phyloP scores from a whole-genome alignment of 176 grass and related monocot genomes.

The Oryza brachyantha region DNA sequence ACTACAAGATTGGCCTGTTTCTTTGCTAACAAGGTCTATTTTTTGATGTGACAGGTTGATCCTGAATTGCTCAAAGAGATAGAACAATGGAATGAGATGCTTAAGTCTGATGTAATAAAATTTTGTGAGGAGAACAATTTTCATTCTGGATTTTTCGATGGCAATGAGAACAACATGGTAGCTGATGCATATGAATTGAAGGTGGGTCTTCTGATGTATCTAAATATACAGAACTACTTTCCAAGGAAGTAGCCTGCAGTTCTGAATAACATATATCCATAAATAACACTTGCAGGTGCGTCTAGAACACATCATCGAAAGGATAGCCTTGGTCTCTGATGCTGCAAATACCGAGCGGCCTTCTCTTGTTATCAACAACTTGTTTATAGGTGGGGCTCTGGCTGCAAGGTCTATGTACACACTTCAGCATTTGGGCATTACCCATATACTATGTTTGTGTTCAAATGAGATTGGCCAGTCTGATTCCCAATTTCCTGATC shows the following conservation, averaged over 20 bases:
- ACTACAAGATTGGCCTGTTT: background rate
- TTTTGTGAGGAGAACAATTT: slow-evolving; percentile 95
- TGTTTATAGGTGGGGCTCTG: slow-evolving; percentile 89
- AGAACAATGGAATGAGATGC: slow-evolving; percentile 77
- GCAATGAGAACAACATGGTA: slow-evolving; percentile 80
- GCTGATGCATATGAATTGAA: slow-evolving; percentile 90
- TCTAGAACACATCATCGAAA: slow-evolving; percentile 95
- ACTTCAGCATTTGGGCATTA: slow-evolving; percentile 86
- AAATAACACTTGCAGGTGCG: slow-evolving; percentile 63
- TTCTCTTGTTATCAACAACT: slow-evolving; percentile 67
- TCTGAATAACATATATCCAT: background rate
- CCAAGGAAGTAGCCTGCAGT: background rate
- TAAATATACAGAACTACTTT: background rate
- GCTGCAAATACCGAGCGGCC: slow-evolving; percentile 86
- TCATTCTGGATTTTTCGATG: slow-evolving; percentile 90
- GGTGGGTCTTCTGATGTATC: slow-evolving; percentile 24
- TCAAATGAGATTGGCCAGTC: slow-evolving; percentile 99
- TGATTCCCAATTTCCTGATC: slow-evolving; percentile 87
- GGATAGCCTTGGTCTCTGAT: slow-evolving; percentile 83
- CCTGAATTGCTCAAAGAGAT: slow-evolving; percentile 73
- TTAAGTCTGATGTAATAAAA: slow-evolving; percentile 77
- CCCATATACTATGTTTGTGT: slow-evolving; percentile 95
- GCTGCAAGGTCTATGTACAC: slow-evolving; percentile 91
- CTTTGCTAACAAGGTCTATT: background rate
- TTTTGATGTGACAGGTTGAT: slow-evolving; percentile 51